Evolutionary conservation across 306 rosid genomes (phyloP), one percentile per base, ranked within the genome.

Genomic region (Dalbergia cochinchinensis): DNA sequence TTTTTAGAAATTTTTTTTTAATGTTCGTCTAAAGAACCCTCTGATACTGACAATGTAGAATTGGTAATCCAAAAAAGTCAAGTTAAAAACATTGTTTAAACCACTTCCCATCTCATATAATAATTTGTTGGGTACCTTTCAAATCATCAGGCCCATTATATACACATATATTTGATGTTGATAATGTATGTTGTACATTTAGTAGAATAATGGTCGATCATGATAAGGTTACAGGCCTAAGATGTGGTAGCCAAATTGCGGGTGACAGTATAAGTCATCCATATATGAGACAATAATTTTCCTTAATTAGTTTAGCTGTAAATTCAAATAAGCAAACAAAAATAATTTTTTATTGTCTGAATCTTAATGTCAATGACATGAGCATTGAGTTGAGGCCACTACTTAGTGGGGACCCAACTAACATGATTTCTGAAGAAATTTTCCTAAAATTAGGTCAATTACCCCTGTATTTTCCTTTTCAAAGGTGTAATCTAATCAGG

Each of bases 391-490:
- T 69, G 68, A 80, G 82, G 69, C 75, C 87, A 80, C 77, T 79
- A 80, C 71, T 77, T 86, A 75, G 82, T 86, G 89, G 94, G 88
- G 83, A 84, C 92, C 90, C 57, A 69, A 80, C 80, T 78, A 89
- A 82, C 85, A 84, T 79, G 88, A 68, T 73, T 60, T 78, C 18
- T 73, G 63, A 58, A 85, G 50, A 80, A 85, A 85, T 53, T 60
- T 85, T 90, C 77, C 77, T 45, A 65, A 81, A 75, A 78, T 66
- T 69, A 70, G 84, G 88, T 82, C 85, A 80, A 84, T 68, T 64
- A 59, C 73, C 74, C 74, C 62, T 72, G 78, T 80, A 64, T 71
- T 79, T 76, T 84, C 86, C 16, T 86, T 83, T 85, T 83, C 92
- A 85, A 72, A 73, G 74, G 79, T 79, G 86, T 63, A 71, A 81